These are phyloP conservation scores for Ascochyta lentis DNA, from an alignment of 2,329 filamentous ascomycete species.

Conservation along the genomic window DNA sequence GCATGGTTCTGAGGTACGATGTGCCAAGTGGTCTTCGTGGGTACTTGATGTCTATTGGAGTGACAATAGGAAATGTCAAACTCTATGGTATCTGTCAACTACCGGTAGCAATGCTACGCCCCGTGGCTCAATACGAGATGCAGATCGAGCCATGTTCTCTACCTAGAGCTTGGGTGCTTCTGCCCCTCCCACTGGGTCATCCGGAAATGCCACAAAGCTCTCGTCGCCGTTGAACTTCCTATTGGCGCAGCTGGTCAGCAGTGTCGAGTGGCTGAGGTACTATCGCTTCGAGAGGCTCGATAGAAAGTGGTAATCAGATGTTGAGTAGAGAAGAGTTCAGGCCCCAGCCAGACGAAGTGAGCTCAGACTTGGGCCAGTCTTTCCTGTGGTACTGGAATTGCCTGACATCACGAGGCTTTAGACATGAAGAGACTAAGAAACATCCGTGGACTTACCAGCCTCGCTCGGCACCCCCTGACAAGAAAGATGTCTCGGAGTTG, in stretches of 20 bases:
- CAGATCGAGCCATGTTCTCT: background rate
- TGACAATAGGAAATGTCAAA: background rate
- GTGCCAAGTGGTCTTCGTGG: background rate
- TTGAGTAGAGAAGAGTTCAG: slow-evolving; percentile 1
- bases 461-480: slow-evolving; percentile 80
- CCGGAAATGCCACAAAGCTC: slow-evolving; percentile 42
- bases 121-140: background rate
- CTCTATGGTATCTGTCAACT: background rate
- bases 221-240: slow-evolving; percentile 49
- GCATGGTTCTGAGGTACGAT: background rate
- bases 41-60: background rate
- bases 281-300: background rate
- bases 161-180: slow-evolving; percentile 36
- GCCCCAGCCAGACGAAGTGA: slow-evolving; percentile 5
- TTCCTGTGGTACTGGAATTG: slow-evolving; percentile 15
- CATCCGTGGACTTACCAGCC: slow-evolving; percentile 70
- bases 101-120: background rate
- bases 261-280: background rate
- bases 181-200: slow-evolving; percentile 20
- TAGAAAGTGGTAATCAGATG: background rate
- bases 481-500: slow-evolving; percentile 86
- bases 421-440: background rate
- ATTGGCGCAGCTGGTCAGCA: background rate
- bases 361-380: slow-evolving; percentile 17
- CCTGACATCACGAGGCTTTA: slow-evolving; percentile 3